Conservation (phyloP, 1,284 basidiomycete species). For the Ustilago trichophora region DNA sequence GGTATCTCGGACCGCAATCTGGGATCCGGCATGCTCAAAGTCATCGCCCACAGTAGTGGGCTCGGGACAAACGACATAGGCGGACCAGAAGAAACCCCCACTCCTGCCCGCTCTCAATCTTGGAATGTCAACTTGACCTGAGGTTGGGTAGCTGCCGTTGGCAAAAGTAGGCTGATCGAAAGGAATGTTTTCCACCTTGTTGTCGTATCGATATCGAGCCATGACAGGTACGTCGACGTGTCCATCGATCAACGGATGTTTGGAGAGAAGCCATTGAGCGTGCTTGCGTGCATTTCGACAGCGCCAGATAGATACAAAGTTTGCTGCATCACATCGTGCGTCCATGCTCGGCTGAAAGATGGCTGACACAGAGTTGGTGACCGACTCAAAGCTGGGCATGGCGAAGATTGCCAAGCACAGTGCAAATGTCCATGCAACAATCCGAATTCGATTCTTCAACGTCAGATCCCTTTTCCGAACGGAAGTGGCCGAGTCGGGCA, state of each 20-base stretch:
- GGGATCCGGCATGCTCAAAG: conserved; percentile 31
- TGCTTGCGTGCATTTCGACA: conserved; percentile 22
- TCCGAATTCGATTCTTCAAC: no score
- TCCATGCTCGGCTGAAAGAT: conserved; percentile 3
- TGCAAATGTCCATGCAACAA: no score
- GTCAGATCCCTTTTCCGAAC: no score
- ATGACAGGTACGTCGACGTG: conserved; percentile 50
- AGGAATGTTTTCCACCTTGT: conserved; percentile 36
- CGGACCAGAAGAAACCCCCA: conserved; percentile 52
- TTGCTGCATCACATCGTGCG: conserved; percentile 1
- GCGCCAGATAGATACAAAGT: conserved; percentile 2
- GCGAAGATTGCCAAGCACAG: neutral
- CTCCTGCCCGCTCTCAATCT: conserved; percentile 31
- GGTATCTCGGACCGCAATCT: conserved; percentile 33
- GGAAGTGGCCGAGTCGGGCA: no score
- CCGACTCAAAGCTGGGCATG: neutral
- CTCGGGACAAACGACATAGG: conserved; percentile 43
- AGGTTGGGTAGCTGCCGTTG: conserved; percentile 29
- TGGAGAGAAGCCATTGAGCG: conserved; percentile 16
- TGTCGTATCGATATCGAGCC: conserved; percentile 27
- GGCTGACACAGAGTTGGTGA: neutral
- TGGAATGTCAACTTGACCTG: conserved; percentile 44
- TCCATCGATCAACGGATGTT: conserved; percentile 44
- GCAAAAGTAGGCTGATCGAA: conserved; percentile 26
- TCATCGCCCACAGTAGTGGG: conserved; percentile 17